phyloP scores from a whole-genome alignment of 257 asterid genomes.

The Eustoma russellianum region DNA sequence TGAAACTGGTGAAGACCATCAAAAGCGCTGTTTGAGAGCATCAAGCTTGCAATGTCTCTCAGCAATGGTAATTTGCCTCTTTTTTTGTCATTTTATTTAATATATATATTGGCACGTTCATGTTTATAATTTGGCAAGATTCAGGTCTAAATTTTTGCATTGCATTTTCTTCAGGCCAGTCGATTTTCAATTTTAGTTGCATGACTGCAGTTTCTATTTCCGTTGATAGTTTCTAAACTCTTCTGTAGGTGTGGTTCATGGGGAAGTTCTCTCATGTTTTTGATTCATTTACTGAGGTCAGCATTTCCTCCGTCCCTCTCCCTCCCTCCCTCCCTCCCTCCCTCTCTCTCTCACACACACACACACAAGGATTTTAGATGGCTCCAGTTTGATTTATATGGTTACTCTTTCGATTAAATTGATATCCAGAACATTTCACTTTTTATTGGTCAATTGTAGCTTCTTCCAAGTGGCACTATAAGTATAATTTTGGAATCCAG shows the following conservation, averaged over 20 bases:
- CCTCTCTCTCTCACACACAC: no score
- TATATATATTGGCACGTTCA: not conserved
- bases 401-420: no score
- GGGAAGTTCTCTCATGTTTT: constrained; percentile 73
- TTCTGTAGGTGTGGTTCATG: constrained; percentile 87
- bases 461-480: no score
- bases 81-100: not conserved
- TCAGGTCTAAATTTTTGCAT: not conserved
- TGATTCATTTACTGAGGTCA: constrained; percentile 73
- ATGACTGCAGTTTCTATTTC: no score
- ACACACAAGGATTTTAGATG: no score
- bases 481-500: no score
- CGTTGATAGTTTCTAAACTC: constrained; percentile 1
- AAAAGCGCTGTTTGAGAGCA: constrained; percentile 57
- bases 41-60: constrained; percentile 90
- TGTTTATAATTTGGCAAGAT: not conserved
- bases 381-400: no score
- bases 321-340: no score
- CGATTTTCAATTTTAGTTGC: no score
- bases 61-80: constrained; percentile 60
- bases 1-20: constrained; percentile 48
- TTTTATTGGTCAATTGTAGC: no score
- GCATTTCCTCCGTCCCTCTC: constrained; percentile 9
- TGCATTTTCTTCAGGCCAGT: not conserved
- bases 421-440: no score